These are phyloP conservation scores for Talaromyces trachyspermus DNA, from an alignment of 495 filamentous ascomycete genomes.

Conservation along the genomic window DNA sequence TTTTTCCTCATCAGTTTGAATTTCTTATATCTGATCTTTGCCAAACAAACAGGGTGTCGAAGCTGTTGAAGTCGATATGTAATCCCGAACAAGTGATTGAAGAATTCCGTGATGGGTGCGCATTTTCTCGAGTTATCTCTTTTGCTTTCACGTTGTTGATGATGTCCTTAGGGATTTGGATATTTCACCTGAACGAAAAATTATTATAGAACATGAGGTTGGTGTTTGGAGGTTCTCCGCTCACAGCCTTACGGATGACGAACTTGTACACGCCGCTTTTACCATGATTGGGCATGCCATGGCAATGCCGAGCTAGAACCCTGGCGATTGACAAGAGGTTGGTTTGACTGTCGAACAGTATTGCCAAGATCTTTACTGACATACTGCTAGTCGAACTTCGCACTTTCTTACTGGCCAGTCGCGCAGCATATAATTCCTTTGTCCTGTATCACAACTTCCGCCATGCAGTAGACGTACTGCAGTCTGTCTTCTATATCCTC, in stretches of 20 bases:
- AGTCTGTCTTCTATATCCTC: slow-evolving; percentile 90
- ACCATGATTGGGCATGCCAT: slow-evolving; percentile 88
- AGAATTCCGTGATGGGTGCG: slow-evolving; percentile 40
- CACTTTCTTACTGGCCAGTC: slow-evolving; percentile 73
- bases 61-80: slow-evolving; percentile 87
- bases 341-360: slow-evolving; percentile 14
- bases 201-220: slow-evolving; percentile 59
- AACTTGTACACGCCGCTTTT: slow-evolving; percentile 70
- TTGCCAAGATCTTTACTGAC: background rate
- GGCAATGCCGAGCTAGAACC: slow-evolving; percentile 66
- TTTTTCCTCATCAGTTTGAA: no score
- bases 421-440: slow-evolving; percentile 84
- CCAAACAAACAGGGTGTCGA: slow-evolving; percentile 62
- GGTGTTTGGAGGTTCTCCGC: slow-evolving; percentile 82
- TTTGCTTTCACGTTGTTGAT: background rate
- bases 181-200: slow-evolving; percentile 49
- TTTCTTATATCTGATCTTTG: background rate
- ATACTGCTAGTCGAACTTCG: slow-evolving; percentile 50
- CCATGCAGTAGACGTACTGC: slow-evolving; percentile 91
- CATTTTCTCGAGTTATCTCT: background rate
- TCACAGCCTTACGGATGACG: slow-evolving; percentile 81
- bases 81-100: slow-evolving; percentile 56
- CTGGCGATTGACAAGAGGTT: slow-evolving; percentile 72
- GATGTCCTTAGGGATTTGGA: slow-evolving; percentile 26
- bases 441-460: slow-evolving; percentile 99